Percentiles rank a stretch among this genome's conserved stretches.
These are phyloP conservation scores for Aspergillus pseudoglaucus DNA, from an alignment of 2,329 filamentous ascomycete species.

Conservation along the genomic window DNA sequence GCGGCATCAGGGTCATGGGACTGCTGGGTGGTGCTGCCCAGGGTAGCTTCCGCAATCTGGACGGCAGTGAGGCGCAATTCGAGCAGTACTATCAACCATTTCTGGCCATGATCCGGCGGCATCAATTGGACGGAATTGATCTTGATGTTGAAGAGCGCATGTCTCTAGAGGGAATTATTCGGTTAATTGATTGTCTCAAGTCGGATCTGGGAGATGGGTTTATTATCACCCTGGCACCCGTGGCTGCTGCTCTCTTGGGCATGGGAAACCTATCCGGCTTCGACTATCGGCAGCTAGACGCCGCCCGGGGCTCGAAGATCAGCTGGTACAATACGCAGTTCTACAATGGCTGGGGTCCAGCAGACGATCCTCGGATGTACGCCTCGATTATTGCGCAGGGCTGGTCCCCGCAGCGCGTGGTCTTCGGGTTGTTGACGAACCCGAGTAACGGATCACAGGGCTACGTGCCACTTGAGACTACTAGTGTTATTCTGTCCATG, in stretches of 20 bases:
- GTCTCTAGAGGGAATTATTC: conserved; percentile 59
- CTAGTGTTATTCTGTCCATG: conserved; percentile 52
- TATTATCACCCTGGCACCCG: conserved; percentile 74
- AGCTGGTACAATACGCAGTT: conserved; percentile 89
- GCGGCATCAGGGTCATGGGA: conserved; percentile 71
- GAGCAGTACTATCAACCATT: conserved; percentile 68
- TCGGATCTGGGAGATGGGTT: conserved; percentile 49
- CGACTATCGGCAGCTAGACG: conserved; percentile 68
- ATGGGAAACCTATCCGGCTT: conserved; percentile 68
- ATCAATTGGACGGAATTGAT: conserved; percentile 63
- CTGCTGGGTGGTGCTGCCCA: conserved; percentile 83
- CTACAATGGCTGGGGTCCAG: conserved; percentile 82
- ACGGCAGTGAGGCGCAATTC: conserved; percentile 55
- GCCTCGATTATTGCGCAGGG: conserved; percentile 46
- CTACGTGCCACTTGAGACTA: conserved; percentile 54
- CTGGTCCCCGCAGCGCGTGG: conserved; percentile 66
- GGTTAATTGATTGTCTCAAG: conserved; percentile 61
- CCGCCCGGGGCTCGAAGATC: conserved; percentile 58
- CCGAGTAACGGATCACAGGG: conserved; percentile 62
- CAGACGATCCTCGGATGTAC: conserved; percentile 44
- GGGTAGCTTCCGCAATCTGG: conserved; percentile 61
- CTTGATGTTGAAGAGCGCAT: conserved; percentile 75
- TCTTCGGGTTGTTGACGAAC: conserved; percentile 75
- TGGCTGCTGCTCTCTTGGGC: conserved; percentile 65
- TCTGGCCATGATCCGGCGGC: conserved; percentile 55